A percentile compares a stretch with the other conserved stretches of the same genome.
phyloP scores from a whole-genome alignment of 768 basidiomycete species.

The Lentinula lateritia region DNA sequence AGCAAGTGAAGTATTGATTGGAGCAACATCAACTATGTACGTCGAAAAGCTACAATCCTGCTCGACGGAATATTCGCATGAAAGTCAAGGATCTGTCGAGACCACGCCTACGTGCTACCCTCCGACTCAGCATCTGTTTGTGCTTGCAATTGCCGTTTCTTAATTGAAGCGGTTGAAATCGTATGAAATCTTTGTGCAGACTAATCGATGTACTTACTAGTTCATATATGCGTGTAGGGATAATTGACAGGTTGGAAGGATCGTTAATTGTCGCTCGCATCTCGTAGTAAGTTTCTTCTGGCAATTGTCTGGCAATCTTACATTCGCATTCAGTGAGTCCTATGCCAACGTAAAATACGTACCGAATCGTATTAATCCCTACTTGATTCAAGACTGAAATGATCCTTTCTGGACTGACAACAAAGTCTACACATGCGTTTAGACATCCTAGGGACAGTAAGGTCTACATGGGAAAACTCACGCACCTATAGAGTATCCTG shows the following conservation, averaged over 20 bases:
- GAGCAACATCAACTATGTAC: too few relatives aligned
- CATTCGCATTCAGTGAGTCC: background rate
- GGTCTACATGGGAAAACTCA: background rate
- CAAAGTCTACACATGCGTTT: background rate
- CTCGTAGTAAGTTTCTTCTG: slow-evolving; percentile 1
- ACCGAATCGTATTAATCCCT: background rate
- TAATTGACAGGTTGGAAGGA: background rate
- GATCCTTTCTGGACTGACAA: background rate
- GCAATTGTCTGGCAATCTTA: background rate
- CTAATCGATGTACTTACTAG: background rate
- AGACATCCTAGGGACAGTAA: background rate
- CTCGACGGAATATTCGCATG: too few relatives aligned
- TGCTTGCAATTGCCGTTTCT: background rate
- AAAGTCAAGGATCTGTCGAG: too few relatives aligned
- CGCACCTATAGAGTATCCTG: background rate
- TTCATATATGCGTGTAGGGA: background rate
- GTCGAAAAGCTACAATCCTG: too few relatives aligned
- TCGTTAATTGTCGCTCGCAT: background rate
- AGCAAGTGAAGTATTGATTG: too few relatives aligned
- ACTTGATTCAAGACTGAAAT: background rate
- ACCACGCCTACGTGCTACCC: background rate
- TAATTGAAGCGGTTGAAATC: background rate
- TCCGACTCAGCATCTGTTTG: background rate
- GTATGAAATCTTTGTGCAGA: background rate
- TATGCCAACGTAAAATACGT: background rate